Base-by-base conservation (phyloP, 2,329 filamentous ascomycete genomes). In the Claviceps sp. region DNA sequence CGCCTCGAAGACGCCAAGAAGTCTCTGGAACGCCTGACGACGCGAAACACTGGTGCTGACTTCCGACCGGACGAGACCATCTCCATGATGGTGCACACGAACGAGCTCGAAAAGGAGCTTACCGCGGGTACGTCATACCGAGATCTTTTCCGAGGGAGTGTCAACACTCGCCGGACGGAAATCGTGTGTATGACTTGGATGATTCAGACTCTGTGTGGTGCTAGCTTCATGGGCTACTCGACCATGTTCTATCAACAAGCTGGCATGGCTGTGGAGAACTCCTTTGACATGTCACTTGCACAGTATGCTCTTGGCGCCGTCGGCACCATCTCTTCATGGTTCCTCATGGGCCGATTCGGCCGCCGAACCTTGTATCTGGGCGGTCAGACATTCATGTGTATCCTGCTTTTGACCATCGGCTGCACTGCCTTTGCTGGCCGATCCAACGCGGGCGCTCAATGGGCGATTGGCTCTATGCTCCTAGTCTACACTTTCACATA, bases 151-250 rank as follows among this genome's bases (percentile, higher is more conserved):
- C 68, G 66, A 44, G 71, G 71, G 3, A 45, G 22, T 37, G 58
- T 64, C 39, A 71, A 76, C 55, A 64, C 70, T 2, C 68, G 72
- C 7, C 64, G 73, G 8, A 74, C 72, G 1, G 71, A 73, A 50
- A 69, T 75, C 50, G 70, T 68, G 5, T 68, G 67, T 50, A 58
- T 74, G 61, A 72, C 65, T 0, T 74, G 68, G 62, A 64, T 68
- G 38, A 65, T 67, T 5, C 70, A 72, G 59, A 67, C 65, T 0
- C 56, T 71, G 0, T 71, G 66, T 51, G 71, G 71, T 11, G 52
- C 65, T 2, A 63, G 63, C 6, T 66, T 74, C 55, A 80, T 78
- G 64, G 79, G 78, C 55, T 82, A 80, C 63, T 80, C 78, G 20
- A 82, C 78, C 34, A 70, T 71, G 56, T 75, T 74, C 53, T 73